These are phyloP conservation scores for Beauveria asiatica DNA, from an alignment of 2,329 filamentous ascomycete genomes.

Conservation along the genomic window DNA sequence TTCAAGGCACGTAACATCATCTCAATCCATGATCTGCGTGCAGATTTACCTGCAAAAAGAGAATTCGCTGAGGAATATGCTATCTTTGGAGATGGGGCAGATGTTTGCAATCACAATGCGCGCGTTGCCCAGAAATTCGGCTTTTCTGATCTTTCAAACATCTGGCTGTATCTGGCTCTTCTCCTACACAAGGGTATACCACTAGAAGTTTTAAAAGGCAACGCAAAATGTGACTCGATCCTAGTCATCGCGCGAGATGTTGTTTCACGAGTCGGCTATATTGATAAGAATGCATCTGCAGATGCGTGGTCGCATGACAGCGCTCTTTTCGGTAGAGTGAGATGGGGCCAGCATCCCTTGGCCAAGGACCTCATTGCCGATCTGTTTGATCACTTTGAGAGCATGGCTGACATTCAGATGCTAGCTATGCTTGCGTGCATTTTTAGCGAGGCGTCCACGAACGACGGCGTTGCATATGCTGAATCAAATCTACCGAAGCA, in stretches of 20 bases:
- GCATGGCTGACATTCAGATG: conserved; percentile 58
- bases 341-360: conserved; percentile 59
- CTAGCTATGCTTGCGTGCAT: conserved; percentile 63
- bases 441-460: conserved; percentile 52
- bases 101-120: conserved; percentile 79
- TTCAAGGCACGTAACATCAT: conserved; percentile 58
- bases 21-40: conserved; percentile 61
- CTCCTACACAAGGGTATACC: conserved; percentile 71
- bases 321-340: conserved; percentile 49
- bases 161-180: conserved; percentile 76
- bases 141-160: conserved; percentile 61
- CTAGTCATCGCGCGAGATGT: conserved; percentile 61
- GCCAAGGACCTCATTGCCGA: conserved; percentile 53
- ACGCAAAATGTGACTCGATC: conserved; percentile 49
- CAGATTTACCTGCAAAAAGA: conserved; percentile 68
- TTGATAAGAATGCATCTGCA: conserved; percentile 11
- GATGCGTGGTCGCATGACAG: conserved; percentile 7
- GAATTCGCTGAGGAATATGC: conserved; percentile 71
- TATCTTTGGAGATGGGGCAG: conserved; percentile 74
- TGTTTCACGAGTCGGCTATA: conserved; percentile 32
- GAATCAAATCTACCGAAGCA: conserved; percentile 48
- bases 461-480: conserved; percentile 48
- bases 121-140: conserved; percentile 64
- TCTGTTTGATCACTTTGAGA: conserved; percentile 57
- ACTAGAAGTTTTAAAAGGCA: conserved; percentile 51